phyloP scores from a whole-genome alignment of 768 basidiomycete genomes.

The Cantharellus anzutake region DNA sequence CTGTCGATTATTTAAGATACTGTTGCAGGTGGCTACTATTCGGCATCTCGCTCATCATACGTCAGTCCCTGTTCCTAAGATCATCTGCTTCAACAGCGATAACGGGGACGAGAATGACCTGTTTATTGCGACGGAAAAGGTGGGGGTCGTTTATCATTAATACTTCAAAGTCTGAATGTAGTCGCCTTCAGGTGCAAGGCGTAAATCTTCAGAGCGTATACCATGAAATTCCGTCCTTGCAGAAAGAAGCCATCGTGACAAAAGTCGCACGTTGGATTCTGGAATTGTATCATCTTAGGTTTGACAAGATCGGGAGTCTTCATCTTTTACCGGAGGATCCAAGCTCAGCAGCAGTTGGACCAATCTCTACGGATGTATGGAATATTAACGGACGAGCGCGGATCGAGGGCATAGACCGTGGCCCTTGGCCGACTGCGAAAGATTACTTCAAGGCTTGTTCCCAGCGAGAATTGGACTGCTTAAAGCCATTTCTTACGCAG shows the following conservation, averaged over 20 bases:
- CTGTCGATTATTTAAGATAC: not conserved
- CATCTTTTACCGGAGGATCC: not conserved
- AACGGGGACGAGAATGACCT: not conserved
- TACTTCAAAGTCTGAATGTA: not conserved
- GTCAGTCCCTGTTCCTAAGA: not conserved
- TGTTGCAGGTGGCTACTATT: not conserved
- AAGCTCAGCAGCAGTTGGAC: not conserved
- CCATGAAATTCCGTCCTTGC: not conserved
- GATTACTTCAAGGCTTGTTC: constrained; percentile 20
- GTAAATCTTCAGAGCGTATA: not conserved
- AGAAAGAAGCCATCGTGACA: constrained; percentile 15
- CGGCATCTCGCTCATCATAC: not conserved
- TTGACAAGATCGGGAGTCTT: constrained; percentile 17
- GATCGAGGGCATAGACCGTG: constrained; percentile 14
- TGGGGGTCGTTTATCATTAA: not conserved
- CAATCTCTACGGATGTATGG: not conserved
- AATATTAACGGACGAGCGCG: not conserved
- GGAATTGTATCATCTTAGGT: constrained; percentile 14
- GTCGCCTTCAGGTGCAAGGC: not conserved
- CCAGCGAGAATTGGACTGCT: constrained; percentile 19
- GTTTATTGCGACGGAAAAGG: not conserved
- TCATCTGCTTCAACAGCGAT: not conserved
- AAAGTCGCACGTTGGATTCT: constrained; percentile 17
- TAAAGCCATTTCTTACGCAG: constrained; percentile 17
- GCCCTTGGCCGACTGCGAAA: constrained; percentile 15